A percentile compares a stretch with the other conserved stretches of the same genome.
These are phyloP conservation scores for Sclerotinia spermophila DNA, from an alignment of 2,329 filamentous ascomycete species.

Conservation along the genomic window DNA sequence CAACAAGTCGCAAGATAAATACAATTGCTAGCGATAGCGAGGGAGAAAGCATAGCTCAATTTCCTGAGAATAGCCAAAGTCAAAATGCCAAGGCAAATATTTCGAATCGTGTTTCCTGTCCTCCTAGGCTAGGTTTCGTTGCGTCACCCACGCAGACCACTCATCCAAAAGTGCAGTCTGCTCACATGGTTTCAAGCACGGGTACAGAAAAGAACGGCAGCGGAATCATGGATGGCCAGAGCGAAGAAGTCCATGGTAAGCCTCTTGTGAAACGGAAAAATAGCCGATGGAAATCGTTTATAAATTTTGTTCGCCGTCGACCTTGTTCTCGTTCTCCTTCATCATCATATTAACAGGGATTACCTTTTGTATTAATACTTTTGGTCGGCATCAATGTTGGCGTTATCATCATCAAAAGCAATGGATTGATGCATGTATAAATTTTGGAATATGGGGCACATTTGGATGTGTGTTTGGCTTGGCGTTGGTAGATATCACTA, in stretches of 20 bases:
- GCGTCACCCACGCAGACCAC: slow-evolving; percentile 25
- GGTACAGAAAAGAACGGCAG: not conserved
- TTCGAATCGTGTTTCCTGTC: slow-evolving; percentile 20
- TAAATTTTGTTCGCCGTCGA: slow-evolving; percentile 30
- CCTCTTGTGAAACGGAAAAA: slow-evolving; percentile 25
- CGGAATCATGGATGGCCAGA: slow-evolving; percentile 3
- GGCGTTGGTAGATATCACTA: slow-evolving; percentile 19
- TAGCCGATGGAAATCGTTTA: slow-evolving; percentile 32
- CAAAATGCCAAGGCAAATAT: not conserved
- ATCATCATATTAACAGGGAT: not conserved
- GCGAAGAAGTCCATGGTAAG: slow-evolving; percentile 10
- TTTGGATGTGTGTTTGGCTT: slow-evolving; percentile 16
- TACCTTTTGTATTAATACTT: slow-evolving; percentile 6
- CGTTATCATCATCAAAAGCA: slow-evolving; percentile 14
- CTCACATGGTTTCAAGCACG: slow-evolving; percentile 24
- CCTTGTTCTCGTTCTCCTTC: slow-evolving; percentile 17
- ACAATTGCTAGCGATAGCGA: slow-evolving; percentile 33
- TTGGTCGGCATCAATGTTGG: slow-evolving; percentile 1
- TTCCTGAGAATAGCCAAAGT: slow-evolving; percentile 13
- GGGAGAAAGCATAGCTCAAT: slow-evolving; percentile 24
- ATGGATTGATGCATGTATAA: slow-evolving; percentile 6
- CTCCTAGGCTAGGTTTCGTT: slow-evolving; percentile 25
- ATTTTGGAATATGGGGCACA: slow-evolving; percentile 8
- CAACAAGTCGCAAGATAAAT: slow-evolving; percentile 29
- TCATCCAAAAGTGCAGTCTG: slow-evolving; percentile 29